Conservation (phyloP, 1,284 basidiomycete species). For the Clitocybe nebularis region DNA sequence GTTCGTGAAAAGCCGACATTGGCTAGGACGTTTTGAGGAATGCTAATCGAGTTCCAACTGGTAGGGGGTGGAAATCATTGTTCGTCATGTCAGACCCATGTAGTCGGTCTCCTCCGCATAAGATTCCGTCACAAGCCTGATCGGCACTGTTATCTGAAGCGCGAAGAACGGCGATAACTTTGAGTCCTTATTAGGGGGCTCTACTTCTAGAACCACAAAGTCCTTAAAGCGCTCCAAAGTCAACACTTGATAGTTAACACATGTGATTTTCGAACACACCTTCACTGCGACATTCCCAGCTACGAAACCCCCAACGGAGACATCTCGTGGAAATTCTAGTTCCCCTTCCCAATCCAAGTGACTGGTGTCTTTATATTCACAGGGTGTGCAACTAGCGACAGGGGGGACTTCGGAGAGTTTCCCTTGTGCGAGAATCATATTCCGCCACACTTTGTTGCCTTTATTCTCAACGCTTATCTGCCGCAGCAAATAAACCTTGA, state of each 20-base stretch:
- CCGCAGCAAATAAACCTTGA: slow-evolving; percentile 41
- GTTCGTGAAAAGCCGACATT: too few relatives aligned
- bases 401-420: slow-evolving; percentile 36
- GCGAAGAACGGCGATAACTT: slow-evolving; percentile 27
- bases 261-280: too few relatives aligned
- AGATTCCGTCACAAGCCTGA: slow-evolving; percentile 49
- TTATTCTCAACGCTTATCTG: slow-evolving; percentile 31
- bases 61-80: not conserved
- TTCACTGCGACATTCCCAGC: slow-evolving; percentile 35
- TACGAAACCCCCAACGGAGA: slow-evolving; percentile 31
- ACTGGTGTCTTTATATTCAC: slow-evolving; percentile 18
- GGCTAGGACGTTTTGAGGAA: too few relatives aligned
- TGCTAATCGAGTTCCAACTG: not conserved
- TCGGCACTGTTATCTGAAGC: slow-evolving; percentile 41
- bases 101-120: slow-evolving; percentile 31
- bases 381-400: slow-evolving; percentile 15
- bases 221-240: too few relatives aligned
- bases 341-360: slow-evolving; percentile 39
- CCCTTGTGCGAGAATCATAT: slow-evolving; percentile 35
- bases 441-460: slow-evolving; percentile 30
- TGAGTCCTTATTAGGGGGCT: slow-evolving; percentile 22
- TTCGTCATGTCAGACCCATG: slow-evolving; percentile 1
- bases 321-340: not conserved
- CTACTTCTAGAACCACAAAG: slow-evolving; percentile 45
- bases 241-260: too few relatives aligned